Conservation (phyloP, 495 filamentous ascomycete species). For the Neurospora intermedia region DNA sequence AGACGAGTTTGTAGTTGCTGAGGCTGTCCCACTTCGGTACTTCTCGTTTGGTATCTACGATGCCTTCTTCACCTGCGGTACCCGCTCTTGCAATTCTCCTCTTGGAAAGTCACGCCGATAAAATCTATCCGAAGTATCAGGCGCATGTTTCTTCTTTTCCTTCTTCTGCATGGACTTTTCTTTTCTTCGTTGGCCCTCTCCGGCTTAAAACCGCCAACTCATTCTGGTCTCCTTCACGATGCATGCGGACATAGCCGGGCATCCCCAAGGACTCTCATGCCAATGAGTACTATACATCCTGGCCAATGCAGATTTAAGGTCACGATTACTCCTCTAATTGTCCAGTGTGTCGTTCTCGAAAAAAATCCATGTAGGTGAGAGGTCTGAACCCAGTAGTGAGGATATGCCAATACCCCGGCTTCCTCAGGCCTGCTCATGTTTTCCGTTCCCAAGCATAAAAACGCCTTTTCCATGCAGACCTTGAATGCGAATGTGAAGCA, state of each 20-base stretch:
- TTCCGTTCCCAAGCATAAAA: slow-evolving; percentile 4
- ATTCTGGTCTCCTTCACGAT: background rate
- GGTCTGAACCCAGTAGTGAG: background rate
- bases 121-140: background rate
- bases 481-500: slow-evolving; percentile 6
- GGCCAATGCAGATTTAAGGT: slow-evolving; percentile 16
- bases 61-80: background rate
- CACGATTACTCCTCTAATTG: slow-evolving; percentile 8
- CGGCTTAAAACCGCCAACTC: background rate
- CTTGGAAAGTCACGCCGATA: background rate
- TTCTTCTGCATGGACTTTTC: background rate
- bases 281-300: slow-evolving; percentile 1
- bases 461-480: slow-evolving; percentile 23
- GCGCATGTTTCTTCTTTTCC: background rate
- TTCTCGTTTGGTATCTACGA: background rate
- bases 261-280: background rate
- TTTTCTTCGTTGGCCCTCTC: background rate
- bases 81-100: background rate
- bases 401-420: slow-evolving; percentile 1
- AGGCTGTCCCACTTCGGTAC: background rate
- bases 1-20: background rate
- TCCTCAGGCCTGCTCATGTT: background rate
- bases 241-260: background rate
- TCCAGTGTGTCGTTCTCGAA: background rate
- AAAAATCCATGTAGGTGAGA: background rate